phyloP scores from a whole-genome alignment of 805 yeast species.

The Candida manassasensis region DNA sequence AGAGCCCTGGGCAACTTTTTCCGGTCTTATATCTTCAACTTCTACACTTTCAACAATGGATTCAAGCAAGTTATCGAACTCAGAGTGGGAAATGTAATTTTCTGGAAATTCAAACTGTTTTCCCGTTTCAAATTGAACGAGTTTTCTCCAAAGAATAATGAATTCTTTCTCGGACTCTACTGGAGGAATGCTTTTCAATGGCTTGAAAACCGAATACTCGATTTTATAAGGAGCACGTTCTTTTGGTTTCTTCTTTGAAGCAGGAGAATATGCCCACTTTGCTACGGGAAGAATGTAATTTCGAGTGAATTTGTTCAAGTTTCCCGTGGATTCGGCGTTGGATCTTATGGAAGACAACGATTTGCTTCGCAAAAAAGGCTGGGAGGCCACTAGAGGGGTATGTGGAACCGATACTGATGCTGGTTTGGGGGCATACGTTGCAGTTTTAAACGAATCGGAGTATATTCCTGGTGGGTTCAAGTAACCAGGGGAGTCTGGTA shows the following conservation, averaged over 20 bases:
- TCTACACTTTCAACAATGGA: conserved; percentile 45
- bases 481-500: too few species aligned
- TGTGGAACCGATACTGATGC: conserved; percentile 3
- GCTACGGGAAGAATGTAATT: conserved; percentile 24
- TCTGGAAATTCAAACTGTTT: conserved; percentile 17
- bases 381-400: conserved; percentile 3
- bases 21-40: conserved; percentile 39
- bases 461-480: too few species aligned
- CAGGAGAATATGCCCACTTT: conserved; percentile 28
- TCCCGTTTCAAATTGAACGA: conserved; percentile 11
- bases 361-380: not conserved
- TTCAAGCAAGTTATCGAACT: conserved; percentile 39
- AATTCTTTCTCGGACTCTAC: conserved; percentile 17
- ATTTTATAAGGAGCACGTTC: conserved; percentile 19
- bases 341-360: conserved; percentile 8
- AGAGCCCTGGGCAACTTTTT: conserved; percentile 58
- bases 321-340: conserved; percentile 9
- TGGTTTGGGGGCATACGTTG: conserved; percentile 1
- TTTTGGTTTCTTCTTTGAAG: conserved; percentile 8
- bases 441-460: not conserved
- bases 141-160: conserved; percentile 12
- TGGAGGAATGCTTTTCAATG: conserved; percentile 12
- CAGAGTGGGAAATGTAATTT: conserved; percentile 14
- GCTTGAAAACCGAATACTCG: conserved; percentile 33
- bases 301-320: conserved; percentile 17